phyloP scores from a whole-genome alignment of 2,329 filamentous ascomycete genomes.

The Talaromyces sp. region DNA sequence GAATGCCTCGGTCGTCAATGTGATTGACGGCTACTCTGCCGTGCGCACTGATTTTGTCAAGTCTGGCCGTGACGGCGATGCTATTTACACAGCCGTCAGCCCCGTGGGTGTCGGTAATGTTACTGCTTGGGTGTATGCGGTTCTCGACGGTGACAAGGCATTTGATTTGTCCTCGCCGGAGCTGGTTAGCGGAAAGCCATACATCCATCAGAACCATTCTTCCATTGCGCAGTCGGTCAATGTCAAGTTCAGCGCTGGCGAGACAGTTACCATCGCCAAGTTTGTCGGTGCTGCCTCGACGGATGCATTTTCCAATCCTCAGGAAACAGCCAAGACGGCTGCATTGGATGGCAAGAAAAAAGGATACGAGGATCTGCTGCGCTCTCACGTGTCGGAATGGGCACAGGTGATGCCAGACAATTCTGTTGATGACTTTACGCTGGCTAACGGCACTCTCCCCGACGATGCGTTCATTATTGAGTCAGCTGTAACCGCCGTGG shows the following conservation, averaged over 20 bases:
- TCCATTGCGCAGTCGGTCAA: constrained; percentile 58
- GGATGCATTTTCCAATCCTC: constrained; percentile 59
- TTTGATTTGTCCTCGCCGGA: constrained; percentile 39
- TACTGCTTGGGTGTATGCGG: constrained; percentile 53
- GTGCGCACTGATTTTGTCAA: constrained; percentile 55
- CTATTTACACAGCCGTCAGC: constrained; percentile 61
- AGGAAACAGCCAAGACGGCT: constrained; percentile 50
- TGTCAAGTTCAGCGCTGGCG: constrained; percentile 48
- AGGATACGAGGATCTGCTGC: constrained; percentile 52
- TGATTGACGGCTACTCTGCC: constrained; percentile 63
- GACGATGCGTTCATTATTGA: constrained; percentile 52
- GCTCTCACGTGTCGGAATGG: constrained; percentile 59
- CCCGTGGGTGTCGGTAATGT: constrained; percentile 58
- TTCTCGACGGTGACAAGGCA: constrained; percentile 32
- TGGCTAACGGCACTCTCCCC: constrained; percentile 53
- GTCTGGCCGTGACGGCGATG: constrained; percentile 49
- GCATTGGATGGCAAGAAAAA: constrained; percentile 43
- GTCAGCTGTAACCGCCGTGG: constrained; percentile 42
- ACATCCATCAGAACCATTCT: constrained; percentile 53
- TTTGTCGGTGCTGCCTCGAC: constrained; percentile 63
- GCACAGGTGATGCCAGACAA: constrained; percentile 52
- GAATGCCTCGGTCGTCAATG: constrained; percentile 57
- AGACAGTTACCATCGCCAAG: constrained; percentile 55
- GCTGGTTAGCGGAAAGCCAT: constrained; percentile 40
- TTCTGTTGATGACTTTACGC: constrained; percentile 58